Evolutionary conservation across 2,329 filamentous ascomycete species (phyloP).

Genomic region (Apiospora kogelbergensis): DNA sequence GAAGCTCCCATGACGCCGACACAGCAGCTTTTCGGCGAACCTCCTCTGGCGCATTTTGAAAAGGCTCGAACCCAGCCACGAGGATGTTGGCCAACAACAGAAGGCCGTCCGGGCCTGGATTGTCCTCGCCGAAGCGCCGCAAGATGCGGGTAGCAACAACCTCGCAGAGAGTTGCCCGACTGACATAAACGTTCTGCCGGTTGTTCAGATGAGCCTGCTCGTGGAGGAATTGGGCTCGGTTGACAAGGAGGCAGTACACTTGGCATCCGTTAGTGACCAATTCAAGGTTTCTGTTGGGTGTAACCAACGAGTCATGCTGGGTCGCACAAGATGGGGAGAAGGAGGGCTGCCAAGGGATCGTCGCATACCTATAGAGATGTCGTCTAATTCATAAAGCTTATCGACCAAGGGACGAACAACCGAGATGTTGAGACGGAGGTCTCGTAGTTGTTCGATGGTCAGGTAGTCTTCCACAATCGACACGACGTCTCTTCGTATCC

Average conservation of each 20-base stretch:
- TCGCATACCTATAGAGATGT: constrained; percentile 70
- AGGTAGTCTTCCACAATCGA: constrained; percentile 63
- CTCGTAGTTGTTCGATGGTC: constrained; percentile 74
- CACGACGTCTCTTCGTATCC: constrained; percentile 63
- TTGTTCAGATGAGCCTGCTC: constrained; percentile 76
- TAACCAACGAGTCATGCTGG: not conserved
- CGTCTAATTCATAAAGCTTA: constrained; percentile 74
- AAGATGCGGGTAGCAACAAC: constrained; percentile 77
- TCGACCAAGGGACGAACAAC: constrained; percentile 83
- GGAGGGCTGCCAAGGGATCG: not conserved
- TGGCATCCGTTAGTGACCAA: constrained; percentile 16
- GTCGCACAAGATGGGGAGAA: not conserved
- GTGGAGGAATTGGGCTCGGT: constrained; percentile 74
- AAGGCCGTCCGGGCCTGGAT: constrained; percentile 68
- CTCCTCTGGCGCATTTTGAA: constrained; percentile 74
- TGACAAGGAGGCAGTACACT: constrained; percentile 84
- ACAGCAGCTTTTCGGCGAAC: constrained; percentile 59
- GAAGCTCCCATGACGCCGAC: constrained; percentile 46
- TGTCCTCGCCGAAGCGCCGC: constrained; percentile 76
- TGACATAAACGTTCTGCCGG: constrained; percentile 78
- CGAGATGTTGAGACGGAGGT: constrained; percentile 78
- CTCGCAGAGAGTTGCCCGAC: constrained; percentile 76
- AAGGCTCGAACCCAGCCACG: constrained; percentile 81
- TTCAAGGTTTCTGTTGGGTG: not conserved
- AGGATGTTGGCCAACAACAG: constrained; percentile 76